A percentile compares a stretch with the other conserved stretches of the same genome.
These are phyloP conservation scores for Hippophae gyantsensis DNA, from an alignment of 306 rosid species.

Conservation along the genomic window DNA sequence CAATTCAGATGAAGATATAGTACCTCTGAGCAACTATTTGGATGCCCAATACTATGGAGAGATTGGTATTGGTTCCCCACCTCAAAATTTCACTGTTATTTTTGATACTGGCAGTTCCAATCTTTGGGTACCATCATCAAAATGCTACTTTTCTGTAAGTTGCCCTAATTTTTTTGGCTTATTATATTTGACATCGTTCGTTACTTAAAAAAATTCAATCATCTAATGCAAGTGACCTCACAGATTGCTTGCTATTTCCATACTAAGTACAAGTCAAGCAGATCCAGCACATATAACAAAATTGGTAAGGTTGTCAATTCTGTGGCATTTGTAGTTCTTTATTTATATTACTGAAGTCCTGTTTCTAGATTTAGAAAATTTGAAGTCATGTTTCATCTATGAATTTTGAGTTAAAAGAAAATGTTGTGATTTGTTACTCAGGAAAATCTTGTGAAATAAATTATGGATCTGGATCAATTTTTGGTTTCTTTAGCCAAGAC, in stretches of 20 bases:
- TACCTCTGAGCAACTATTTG: conserved; percentile 62
- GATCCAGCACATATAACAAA: conserved; percentile 44
- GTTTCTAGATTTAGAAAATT: conserved; percentile 4
- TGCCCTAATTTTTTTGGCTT: not conserved
- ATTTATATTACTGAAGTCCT: not conserved
- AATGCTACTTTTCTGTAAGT: conserved; percentile 74
- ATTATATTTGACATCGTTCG: too few species aligned
- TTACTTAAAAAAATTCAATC: too few species aligned
- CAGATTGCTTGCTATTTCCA: conserved; percentile 78
- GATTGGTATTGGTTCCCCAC: conserved; percentile 84
- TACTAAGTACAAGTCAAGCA: conserved; percentile 50
- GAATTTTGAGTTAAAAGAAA: not conserved
- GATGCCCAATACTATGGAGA: conserved; percentile 84
- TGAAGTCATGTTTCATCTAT: not conserved
- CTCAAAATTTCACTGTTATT: conserved; percentile 68
- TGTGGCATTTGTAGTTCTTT: not conserved
- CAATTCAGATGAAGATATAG: conserved; percentile 32
- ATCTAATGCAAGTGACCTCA: not conserved
- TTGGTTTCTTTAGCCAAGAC: conserved; percentile 83
- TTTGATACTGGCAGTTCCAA: conserved; percentile 87
- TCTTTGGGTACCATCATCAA: conserved; percentile 81
- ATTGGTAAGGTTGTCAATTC: conserved; percentile 36
- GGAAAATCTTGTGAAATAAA: conserved; percentile 58
- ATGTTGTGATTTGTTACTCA: conserved; percentile 29
- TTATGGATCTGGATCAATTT: conserved; percentile 70